Percentiles rank a stretch among this genome's conserved stretches.
These are phyloP conservation scores for Endothia cerciana DNA, from an alignment of 2,329 filamentous ascomycete species.

Conservation along the genomic window DNA sequence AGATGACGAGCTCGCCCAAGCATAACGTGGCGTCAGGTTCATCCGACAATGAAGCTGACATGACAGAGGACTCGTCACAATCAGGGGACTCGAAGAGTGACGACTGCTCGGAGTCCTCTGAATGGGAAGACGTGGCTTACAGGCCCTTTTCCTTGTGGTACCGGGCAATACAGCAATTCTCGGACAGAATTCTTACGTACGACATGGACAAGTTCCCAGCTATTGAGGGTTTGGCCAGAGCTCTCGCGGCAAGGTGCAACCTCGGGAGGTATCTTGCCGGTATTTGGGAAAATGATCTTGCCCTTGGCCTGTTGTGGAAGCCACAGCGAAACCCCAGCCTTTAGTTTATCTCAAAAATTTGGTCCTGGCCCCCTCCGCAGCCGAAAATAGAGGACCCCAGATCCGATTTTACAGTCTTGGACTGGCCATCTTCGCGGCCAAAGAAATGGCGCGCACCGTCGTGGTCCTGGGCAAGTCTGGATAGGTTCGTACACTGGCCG, in stretches of 20 bases:
- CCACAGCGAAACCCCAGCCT: background rate
- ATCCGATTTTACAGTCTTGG: background rate
- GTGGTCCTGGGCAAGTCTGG: conserved; percentile 11
- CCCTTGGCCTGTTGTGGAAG: background rate
- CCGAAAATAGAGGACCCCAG: too few relatives aligned
- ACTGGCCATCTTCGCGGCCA: background rate
- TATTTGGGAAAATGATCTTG: conserved; percentile 6
- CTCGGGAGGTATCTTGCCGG: conserved; percentile 8
- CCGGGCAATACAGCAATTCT: background rate
- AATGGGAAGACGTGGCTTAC: background rate
- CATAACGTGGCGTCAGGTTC: background rate
- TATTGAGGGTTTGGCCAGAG: background rate
- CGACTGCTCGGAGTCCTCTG: background rate
- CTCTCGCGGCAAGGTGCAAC: background rate
- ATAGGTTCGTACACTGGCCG: background rate
- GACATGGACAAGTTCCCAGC: background rate
- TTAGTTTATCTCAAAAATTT: too few relatives aligned
- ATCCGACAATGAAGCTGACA: background rate
- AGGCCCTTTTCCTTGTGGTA: background rate
- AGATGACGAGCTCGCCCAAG: background rate
- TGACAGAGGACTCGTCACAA: background rate
- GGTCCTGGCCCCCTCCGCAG: background rate
- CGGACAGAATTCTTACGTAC: background rate
- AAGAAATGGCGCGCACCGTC: background rate
- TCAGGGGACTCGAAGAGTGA: too few relatives aligned